Conservation (phyloP, 371 early-diverging fungal species). For the Mucor velutinosus region DNA sequence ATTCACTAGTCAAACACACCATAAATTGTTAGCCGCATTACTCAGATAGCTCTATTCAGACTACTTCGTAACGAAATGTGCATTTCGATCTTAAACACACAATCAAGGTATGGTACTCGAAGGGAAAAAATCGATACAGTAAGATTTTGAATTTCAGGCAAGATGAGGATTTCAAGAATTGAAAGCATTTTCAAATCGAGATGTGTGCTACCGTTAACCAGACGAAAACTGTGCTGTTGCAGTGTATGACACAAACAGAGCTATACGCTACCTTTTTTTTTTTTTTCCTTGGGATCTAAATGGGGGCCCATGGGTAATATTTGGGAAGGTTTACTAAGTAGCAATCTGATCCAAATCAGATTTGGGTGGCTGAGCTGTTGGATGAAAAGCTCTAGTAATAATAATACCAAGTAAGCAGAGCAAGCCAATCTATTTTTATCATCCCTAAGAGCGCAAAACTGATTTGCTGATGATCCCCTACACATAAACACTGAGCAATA, state of each 20-base stretch:
- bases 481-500: not conserved
- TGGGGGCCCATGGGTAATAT: not conserved
- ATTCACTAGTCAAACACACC: too few relatives aligned
- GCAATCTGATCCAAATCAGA: not conserved
- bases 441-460: too few relatives aligned
- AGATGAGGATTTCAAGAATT: not conserved
- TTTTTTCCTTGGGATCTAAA: not conserved
- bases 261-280: not conserved
- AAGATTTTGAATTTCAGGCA: too few relatives aligned
- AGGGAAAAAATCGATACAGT: not conserved
- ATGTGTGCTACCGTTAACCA: not conserved
- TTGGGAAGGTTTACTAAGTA: not conserved
- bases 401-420: too few relatives aligned
- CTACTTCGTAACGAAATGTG: too few relatives aligned
- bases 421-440: too few relatives aligned
- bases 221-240: not conserved
- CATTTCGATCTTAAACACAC: too few relatives aligned
- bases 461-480: not conserved
- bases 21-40: too few relatives aligned
- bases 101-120: not conserved
- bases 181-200: not conserved
- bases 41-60: too few relatives aligned
- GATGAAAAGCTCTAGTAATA: not conserved
- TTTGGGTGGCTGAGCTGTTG: not conserved
- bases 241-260: not conserved